Evolutionary conservation across 1,284 basidiomycete species (phyloP).

Genomic region (Microbotryum scabiosae): DNA sequence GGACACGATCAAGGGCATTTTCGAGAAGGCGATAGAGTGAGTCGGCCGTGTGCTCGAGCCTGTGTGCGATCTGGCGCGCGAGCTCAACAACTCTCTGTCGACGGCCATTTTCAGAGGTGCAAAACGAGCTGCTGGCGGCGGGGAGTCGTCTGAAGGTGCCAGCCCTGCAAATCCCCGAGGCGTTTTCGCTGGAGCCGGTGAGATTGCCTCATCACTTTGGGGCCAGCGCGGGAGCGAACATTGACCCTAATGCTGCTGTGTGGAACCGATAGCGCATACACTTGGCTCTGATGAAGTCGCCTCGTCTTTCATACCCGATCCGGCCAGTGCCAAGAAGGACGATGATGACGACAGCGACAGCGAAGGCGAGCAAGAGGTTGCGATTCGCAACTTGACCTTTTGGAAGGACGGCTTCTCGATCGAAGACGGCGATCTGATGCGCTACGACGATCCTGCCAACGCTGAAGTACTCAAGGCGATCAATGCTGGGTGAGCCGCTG

Average conservation of each 20-base stretch:
- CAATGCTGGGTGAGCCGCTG: conserved; percentile 58
- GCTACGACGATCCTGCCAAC: conserved; percentile 74
- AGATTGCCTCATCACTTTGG: background rate
- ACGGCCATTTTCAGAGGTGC: conserved; percentile 2
- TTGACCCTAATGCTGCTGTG: background rate
- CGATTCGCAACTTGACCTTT: conserved; percentile 73
- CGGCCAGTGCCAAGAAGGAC: conserved; percentile 34
- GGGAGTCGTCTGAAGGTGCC: background rate
- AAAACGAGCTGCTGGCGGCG: background rate
- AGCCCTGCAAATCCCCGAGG: background rate
- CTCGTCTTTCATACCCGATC: conserved; percentile 63
- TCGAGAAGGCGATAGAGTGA: conserved; percentile 72
- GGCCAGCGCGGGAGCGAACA: background rate
- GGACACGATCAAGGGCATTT: conserved; percentile 66
- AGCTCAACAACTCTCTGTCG: background rate
- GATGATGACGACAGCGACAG: conserved; percentile 40
- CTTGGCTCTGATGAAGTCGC: conserved; percentile 79
- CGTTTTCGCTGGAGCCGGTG: conserved; percentile 19
- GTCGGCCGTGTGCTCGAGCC: conserved; percentile 36
- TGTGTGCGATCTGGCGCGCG: background rate
- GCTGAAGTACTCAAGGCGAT: conserved; percentile 66
- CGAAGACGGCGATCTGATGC: conserved; percentile 77
- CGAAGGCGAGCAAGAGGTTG: conserved; percentile 53
- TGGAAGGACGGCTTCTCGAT: conserved; percentile 93
- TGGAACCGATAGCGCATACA: conserved; percentile 52